phyloP scores from a whole-genome alignment of 225 moss, liverwort and hornwort species.

The Bryoerythrophyllum caledonicum region DNA sequence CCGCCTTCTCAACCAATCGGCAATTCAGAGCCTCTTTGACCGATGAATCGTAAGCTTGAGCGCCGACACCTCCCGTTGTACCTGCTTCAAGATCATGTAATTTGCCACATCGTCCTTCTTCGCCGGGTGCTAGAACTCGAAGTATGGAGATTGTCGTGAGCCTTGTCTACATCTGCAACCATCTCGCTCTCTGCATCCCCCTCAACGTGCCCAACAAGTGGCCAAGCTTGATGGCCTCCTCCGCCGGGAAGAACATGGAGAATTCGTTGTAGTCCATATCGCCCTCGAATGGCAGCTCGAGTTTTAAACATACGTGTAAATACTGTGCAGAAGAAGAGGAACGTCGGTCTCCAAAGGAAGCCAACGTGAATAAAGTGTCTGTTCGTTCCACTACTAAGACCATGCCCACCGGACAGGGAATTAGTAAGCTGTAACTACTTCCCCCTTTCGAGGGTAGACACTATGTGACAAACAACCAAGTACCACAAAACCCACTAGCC shows the following conservation, averaged over 20 bases:
- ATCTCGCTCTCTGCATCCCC: slow-evolving; percentile 37
- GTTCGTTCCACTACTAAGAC: no score
- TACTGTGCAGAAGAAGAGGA: no score
- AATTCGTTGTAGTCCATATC: slow-evolving; percentile 69
- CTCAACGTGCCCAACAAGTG: slow-evolving; percentile 48
- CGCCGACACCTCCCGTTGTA: slow-evolving; percentile 56
- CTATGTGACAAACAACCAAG: no score
- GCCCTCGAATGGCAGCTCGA: slow-evolving; percentile 84
- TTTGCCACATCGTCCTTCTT: slow-evolving; percentile 66
- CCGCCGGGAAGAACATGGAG: slow-evolving; percentile 53
- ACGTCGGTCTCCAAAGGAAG: no score
- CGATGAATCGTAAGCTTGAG: slow-evolving; percentile 56
- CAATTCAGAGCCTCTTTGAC: slow-evolving; percentile 55
- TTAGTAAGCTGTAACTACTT: no score
- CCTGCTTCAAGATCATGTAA: slow-evolving; percentile 75
- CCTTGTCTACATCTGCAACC: slow-evolving; percentile 60
- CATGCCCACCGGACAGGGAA: no score
- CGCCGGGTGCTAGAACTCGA: slow-evolving; percentile 68
- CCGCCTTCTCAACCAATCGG: slow-evolving; percentile 56
- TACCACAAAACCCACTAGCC: no score
- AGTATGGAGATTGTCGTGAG: slow-evolving; percentile 60
- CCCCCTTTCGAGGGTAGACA: no score
- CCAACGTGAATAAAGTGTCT: no score
- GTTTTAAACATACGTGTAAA: no score
- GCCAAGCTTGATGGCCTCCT: slow-evolving; percentile 54